phyloP scores from a whole-genome alignment of 306 rosid genomes.

The Castanea crenata region DNA sequence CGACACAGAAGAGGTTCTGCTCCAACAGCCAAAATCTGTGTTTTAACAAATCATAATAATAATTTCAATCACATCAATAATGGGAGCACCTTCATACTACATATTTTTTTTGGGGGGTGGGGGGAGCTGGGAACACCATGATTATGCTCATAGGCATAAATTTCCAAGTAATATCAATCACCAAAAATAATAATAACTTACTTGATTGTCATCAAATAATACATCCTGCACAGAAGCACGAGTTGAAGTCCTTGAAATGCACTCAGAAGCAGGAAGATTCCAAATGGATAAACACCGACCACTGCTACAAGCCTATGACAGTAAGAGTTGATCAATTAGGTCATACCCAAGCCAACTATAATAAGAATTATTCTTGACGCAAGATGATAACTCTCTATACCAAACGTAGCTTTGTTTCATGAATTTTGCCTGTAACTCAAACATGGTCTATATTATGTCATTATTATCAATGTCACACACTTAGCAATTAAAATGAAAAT shows the following conservation, averaged over 20 bases:
- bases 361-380: constrained; percentile 3
- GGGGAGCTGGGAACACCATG: background rate
- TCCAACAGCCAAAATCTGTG: constrained; percentile 79
- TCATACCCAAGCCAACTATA: constrained; percentile 18
- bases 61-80: background rate
- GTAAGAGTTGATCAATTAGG: constrained; percentile 14
- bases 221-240: constrained; percentile 73
- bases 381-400: background rate
- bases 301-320: constrained; percentile 70
- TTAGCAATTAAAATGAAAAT: background rate
- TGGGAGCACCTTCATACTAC: background rate
- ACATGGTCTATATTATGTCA: background rate
- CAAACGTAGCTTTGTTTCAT: background rate
- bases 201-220: constrained; percentile 76
- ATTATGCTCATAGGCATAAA: background rate
- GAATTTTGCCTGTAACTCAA: constrained; percentile 8
- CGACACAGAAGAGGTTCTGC: constrained; percentile 79
- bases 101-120: background rate
- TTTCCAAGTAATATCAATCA: background rate
- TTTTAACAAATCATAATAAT: background rate
- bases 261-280: constrained; percentile 91
- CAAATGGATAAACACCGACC: constrained; percentile 81
- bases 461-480: background rate
- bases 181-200: constrained; percentile 31
- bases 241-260: constrained; percentile 56